Percentiles rank a stretch among this genome's conserved stretches.
Conservation (phyloP, 768 basidiomycete species). For the Lactifluus piperatus region DNA sequence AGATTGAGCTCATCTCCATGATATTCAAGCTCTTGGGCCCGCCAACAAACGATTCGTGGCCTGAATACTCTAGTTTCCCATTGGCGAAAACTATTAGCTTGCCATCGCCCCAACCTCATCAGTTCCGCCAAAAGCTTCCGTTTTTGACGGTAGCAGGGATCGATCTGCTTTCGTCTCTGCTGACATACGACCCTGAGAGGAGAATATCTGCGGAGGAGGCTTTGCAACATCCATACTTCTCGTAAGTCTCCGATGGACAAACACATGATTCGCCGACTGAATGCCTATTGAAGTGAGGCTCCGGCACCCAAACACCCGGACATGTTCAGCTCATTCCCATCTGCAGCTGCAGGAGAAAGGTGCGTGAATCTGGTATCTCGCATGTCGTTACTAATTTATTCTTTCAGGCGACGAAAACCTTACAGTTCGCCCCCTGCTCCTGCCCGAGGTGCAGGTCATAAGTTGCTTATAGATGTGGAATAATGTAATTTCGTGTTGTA, state of each 20-base stretch:
- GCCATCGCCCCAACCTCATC: conserved; percentile 63
- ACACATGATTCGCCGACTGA: not conserved
- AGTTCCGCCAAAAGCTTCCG: conserved; percentile 79
- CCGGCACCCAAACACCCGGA: conserved; percentile 95
- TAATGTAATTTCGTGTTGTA: not conserved
- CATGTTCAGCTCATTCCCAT: conserved; percentile 92
- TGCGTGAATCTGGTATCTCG: conserved; percentile 30
- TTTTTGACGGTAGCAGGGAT: conserved; percentile 78
- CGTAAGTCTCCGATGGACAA: conserved; percentile 37
- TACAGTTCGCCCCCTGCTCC: conserved; percentile 79
- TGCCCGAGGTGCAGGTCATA: conserved; percentile 58
- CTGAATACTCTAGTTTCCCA: conserved; percentile 71
- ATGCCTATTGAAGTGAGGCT: conserved; percentile 54
- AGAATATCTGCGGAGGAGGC: conserved; percentile 89
- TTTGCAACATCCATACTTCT: conserved; percentile 85
- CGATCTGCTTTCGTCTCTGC: conserved; percentile 69
- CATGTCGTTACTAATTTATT: not conserved
- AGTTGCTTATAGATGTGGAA: conserved; percentile 58
- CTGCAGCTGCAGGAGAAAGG: conserved; percentile 94
- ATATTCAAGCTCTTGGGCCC: conserved; percentile 93
- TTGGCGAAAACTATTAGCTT: conserved; percentile 70
- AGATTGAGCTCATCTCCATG: conserved; percentile 86
- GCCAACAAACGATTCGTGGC: conserved; percentile 85
- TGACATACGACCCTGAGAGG: conserved; percentile 83
- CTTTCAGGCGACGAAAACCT: conserved; percentile 61